These are phyloP conservation scores for Escallonia rubra DNA, from an alignment of 129 eudicot genomes.

Conservation along the genomic window DNA sequence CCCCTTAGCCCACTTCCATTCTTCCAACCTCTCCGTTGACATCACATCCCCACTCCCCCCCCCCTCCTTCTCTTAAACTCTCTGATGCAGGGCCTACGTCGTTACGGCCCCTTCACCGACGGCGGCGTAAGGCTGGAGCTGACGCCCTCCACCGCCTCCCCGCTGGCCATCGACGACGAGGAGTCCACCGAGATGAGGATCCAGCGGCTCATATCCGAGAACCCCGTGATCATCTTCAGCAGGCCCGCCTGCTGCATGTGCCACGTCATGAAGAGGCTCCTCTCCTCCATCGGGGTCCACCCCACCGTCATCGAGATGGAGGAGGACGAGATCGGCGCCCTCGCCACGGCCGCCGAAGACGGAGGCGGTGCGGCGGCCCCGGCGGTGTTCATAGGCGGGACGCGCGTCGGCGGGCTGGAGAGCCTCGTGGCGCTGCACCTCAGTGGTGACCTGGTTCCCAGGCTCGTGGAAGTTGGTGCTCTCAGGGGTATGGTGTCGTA, in stretches of 20 bases:
- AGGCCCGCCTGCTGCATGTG: constrained; percentile 90
- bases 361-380: constrained; percentile 42
- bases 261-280: constrained; percentile 83
- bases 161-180: constrained; percentile 62
- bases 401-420: constrained; percentile 77
- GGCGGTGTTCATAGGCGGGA: constrained; percentile 78
- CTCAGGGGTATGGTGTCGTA: constrained; percentile 29
- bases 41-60: background rate
- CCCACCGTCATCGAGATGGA: constrained; percentile 89
- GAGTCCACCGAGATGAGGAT: constrained; percentile 86
- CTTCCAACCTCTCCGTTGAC: constrained; percentile 1
- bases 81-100: constrained; percentile 51
- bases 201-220: constrained; percentile 73
- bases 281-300: constrained; percentile 68
- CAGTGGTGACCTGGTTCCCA: constrained; percentile 66
- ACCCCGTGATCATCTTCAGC: constrained; percentile 77
- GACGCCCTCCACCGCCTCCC: constrained; percentile 53
- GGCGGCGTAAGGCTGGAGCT: constrained; percentile 78
- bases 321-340: constrained; percentile 80
- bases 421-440: constrained; percentile 80
- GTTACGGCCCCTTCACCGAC: constrained; percentile 27
- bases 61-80: constrained; percentile 3
- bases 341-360: constrained; percentile 10
- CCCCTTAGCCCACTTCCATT: background rate
- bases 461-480: constrained; percentile 74